phyloP scores from a whole-genome alignment of 306 rosid genomes.

The Gillenia trifoliata region DNA sequence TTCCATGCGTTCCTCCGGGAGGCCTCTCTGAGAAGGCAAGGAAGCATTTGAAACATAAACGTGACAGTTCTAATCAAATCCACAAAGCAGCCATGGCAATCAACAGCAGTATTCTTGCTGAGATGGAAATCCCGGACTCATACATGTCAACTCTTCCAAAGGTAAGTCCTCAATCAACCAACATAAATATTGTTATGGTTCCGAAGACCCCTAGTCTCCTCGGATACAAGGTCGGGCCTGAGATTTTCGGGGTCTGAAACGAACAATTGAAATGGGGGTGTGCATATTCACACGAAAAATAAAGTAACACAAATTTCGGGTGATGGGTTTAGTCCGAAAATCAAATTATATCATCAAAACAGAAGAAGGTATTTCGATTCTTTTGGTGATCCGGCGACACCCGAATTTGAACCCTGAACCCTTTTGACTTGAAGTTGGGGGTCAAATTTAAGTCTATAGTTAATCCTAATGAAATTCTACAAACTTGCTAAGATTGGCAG shows the following conservation, averaged over 20 bases:
- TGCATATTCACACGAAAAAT: too few species aligned
- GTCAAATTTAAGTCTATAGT: neutral
- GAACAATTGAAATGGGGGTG: neutral
- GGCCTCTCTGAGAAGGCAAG: slow-evolving; percentile 73
- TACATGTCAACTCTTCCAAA: slow-evolving; percentile 78
- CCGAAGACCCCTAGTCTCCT: neutral
- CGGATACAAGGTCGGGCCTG: neutral
- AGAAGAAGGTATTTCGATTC: too few species aligned
- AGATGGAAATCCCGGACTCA: slow-evolving; percentile 86
- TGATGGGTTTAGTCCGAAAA: too few species aligned
- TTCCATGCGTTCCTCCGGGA: slow-evolving; percentile 66
- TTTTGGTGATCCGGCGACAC: too few species aligned
- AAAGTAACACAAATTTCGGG: too few species aligned
- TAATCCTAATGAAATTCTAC: too few species aligned
- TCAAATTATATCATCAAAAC: too few species aligned
- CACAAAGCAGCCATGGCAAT: slow-evolving; percentile 98
- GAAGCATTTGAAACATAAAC: slow-evolving; percentile 64
- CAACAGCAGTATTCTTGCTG: slow-evolving; percentile 80
- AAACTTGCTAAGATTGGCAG: neutral
- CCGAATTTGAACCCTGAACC: neutral
- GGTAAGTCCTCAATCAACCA: slow-evolving; percentile 35
- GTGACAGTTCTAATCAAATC: slow-evolving; percentile 81
- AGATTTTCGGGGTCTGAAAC: neutral
- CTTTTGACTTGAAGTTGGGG: neutral
- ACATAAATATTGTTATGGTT: neutral